Percentiles rank a stretch among this genome's conserved stretches.
These are phyloP conservation scores for Coffea eugenioides DNA, from an alignment of 257 asterid species.

Conservation along the genomic window DNA sequence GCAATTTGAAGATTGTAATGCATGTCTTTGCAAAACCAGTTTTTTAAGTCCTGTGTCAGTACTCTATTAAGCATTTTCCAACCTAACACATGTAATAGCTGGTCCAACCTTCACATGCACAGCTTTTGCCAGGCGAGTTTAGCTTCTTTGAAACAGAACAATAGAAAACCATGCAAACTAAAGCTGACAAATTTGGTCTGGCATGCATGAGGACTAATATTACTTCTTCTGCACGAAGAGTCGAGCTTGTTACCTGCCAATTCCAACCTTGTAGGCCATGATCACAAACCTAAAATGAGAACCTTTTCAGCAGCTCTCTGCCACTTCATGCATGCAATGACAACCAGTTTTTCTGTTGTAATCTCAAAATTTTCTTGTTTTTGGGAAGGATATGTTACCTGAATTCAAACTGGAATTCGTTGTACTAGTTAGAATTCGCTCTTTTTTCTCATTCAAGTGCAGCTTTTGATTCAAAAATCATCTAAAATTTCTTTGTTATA, in stretches of 20 bases:
- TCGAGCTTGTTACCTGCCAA: constrained; percentile 59
- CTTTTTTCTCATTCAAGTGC: too few species aligned
- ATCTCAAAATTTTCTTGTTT: too few species aligned
- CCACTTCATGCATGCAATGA: too few species aligned
- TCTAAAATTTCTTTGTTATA: too few species aligned
- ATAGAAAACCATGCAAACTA: neutral
- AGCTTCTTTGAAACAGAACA: neutral
- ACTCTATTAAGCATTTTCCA: neutral
- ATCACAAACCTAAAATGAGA: constrained; percentile 1
- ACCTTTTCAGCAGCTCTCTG: too few species aligned
- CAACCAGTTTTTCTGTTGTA: too few species aligned
- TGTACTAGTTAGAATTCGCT: too few species aligned
- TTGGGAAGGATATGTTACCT: too few species aligned
- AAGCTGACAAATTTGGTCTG: neutral
- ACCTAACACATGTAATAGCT: neutral
- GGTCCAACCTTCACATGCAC: neutral
- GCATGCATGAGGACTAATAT: neutral
- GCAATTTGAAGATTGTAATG: neutral
- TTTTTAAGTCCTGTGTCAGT: neutral
- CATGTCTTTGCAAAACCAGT: neutral
- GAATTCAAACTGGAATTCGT: too few species aligned
- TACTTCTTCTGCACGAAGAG: neutral
- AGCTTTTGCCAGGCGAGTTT: neutral
- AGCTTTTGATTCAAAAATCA: too few species aligned
- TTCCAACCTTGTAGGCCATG: constrained; percentile 75